Conservation (phyloP, 164 flowering plant species). For the Aristolochia contorta region DNA sequence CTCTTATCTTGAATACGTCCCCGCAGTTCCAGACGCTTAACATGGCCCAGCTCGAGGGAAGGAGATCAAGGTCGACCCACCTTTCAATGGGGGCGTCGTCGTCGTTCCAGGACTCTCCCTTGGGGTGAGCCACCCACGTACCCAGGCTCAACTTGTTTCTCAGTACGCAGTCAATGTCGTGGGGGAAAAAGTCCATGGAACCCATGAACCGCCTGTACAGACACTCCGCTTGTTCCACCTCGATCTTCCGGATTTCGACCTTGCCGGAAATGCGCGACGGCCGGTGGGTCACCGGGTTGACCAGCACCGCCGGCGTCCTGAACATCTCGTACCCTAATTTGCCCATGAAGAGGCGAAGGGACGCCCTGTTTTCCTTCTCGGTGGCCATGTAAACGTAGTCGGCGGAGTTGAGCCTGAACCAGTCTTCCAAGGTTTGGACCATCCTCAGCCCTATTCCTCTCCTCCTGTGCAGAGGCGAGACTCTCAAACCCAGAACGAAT, state of each 20-base stretch:
- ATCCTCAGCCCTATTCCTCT: constrained; percentile 44
- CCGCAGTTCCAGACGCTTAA: constrained; percentile 69
- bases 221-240: constrained; percentile 36
- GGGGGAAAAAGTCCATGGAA: constrained; percentile 51
- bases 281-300: constrained; percentile 35
- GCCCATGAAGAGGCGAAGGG: constrained; percentile 41
- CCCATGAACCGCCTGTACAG: constrained; percentile 36
- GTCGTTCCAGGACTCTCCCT: constrained; percentile 16
- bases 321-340: constrained; percentile 37
- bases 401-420: constrained; percentile 44
- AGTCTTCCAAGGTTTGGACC: constrained; percentile 38
- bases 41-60: constrained; percentile 52
- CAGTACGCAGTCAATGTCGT: constrained; percentile 39
- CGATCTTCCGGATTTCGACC: constrained; percentile 28
- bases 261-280: constrained; percentile 10
- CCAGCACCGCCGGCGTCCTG: constrained; percentile 45
- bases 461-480: constrained; percentile 38
- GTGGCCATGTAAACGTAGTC: constrained; percentile 76
- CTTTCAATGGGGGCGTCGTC: constrained; percentile 7
- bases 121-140: constrained; percentile 52
- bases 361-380: constrained; percentile 54
- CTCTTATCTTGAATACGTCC: constrained; percentile 48
- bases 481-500: constrained; percentile 57
- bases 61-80: too few relatives aligned
- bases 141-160: constrained; percentile 50